phyloP scores from a whole-genome alignment of 495 filamentous ascomycete species.

The Hyaloscypha hepaticicola region DNA sequence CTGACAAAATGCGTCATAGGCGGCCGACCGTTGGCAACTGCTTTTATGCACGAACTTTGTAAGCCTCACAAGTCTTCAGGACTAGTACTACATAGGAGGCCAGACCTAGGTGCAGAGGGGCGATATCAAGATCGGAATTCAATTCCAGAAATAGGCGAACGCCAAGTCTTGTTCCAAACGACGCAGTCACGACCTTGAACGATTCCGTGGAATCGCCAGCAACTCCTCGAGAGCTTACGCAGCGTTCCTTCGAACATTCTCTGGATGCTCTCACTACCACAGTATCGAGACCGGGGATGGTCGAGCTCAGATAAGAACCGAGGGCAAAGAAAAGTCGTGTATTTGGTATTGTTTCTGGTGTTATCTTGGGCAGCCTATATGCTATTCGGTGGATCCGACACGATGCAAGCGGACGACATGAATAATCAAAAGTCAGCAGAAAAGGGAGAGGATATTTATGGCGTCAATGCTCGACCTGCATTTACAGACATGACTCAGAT shows the following conservation, averaged over 20 bases:
- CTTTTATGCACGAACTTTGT: too few species aligned
- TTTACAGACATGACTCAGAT: slow-evolving; percentile 34
- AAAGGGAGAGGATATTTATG: slow-evolving; percentile 21
- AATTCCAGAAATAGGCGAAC: too few species aligned
- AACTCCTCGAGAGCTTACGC: too few species aligned
- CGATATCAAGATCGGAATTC: too few species aligned
- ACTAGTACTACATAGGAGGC: too few species aligned
- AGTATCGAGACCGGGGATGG: neutral
- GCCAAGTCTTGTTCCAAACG: too few species aligned
- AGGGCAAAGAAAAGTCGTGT: neutral
- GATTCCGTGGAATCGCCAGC: too few species aligned
- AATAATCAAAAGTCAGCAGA: neutral
- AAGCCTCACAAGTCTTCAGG: too few species aligned
- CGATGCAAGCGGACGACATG: neutral
- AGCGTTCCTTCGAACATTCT: neutral
- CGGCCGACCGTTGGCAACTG: too few species aligned
- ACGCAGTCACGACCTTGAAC: too few species aligned
- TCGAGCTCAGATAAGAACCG: neutral
- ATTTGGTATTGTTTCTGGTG: neutral
- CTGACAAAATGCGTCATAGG: too few species aligned
- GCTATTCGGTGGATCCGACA: neutral
- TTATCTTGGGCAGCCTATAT: slow-evolving; percentile 11
- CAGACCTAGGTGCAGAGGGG: too few species aligned
- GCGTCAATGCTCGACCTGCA: slow-evolving; percentile 30
- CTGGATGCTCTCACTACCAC: slow-evolving; percentile 4